Percentiles rank a stretch among this genome's conserved stretches.
Evolutionary conservation across 805 yeast genomes (phyloP).

Genomic region (Candida xiaguanensis): DNA sequence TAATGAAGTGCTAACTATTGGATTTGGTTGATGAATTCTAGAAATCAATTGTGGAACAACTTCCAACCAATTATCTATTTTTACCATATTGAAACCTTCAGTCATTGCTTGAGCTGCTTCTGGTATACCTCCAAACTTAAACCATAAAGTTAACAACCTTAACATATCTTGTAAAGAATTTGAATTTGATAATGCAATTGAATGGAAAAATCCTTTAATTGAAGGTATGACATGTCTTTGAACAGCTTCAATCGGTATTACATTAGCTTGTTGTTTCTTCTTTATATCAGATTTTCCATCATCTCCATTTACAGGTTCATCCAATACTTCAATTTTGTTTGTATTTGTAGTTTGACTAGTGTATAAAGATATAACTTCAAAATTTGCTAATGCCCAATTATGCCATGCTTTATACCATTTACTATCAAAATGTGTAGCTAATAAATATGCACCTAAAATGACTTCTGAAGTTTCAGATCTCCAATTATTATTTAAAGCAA

Average conservation of each 20-base stretch:
- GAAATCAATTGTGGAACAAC: slow-evolving; percentile 95
- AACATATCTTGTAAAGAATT: slow-evolving; percentile 91
- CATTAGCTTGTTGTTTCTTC: slow-evolving; percentile 17
- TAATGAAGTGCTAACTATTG: slow-evolving; percentile 73
- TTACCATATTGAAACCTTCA: slow-evolving; percentile 86
- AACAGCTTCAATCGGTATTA: slow-evolving; percentile 52
- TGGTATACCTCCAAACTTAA: slow-evolving; percentile 88
- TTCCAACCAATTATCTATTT: slow-evolving; percentile 90
- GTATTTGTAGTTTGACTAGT: slow-evolving; percentile 22
- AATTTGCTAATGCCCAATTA: slow-evolving; percentile 98
- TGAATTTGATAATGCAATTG: slow-evolving; percentile 81
- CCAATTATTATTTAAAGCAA: slow-evolving; percentile 78
- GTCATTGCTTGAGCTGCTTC: slow-evolving; percentile 88
- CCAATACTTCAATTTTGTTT: slow-evolving; percentile 13
- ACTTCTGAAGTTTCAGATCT: slow-evolving; percentile 71
- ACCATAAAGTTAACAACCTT: slow-evolving; percentile 89
- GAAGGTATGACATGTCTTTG: slow-evolving; percentile 94
- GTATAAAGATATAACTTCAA: slow-evolving; percentile 80
- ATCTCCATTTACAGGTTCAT: slow-evolving; percentile 12
- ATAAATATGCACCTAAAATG: slow-evolving; percentile 82
- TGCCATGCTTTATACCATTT: slow-evolving; percentile 99
- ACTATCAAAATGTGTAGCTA: slow-evolving; percentile 92
- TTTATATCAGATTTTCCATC: slow-evolving; percentile 12
- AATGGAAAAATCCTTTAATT: slow-evolving; percentile 90
- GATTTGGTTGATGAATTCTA: slow-evolving; percentile 93